phyloP scores from a whole-genome alignment of 2,329 filamentous ascomycete genomes.

The Hirsutella thompsonii region DNA sequence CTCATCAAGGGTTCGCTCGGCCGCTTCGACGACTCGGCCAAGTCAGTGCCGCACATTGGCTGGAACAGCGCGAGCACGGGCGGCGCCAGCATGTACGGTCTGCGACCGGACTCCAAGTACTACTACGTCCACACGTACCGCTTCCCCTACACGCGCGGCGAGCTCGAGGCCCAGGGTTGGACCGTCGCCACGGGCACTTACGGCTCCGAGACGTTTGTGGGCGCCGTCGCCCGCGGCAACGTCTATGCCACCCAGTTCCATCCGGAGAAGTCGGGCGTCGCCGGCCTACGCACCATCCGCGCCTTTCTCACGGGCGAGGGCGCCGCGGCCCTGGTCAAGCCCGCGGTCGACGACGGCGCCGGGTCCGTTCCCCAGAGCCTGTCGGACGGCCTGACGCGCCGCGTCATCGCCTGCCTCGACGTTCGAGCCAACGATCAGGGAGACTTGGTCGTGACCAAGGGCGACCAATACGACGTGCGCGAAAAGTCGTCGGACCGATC shows the following conservation, averaged over 20 bases:
- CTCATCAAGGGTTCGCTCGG: conserved; percentile 58
- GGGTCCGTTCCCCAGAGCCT: conserved; percentile 8
- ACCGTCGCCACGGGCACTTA: conserved; percentile 83
- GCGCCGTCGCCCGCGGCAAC: conserved; percentile 75
- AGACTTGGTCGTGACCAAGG: conserved; percentile 94
- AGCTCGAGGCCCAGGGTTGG: conserved; percentile 76
- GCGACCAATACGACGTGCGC: conserved; percentile 95
- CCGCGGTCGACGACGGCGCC: conserved; percentile 5
- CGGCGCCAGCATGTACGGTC: conserved; percentile 53
- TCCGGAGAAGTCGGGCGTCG: conserved; percentile 89
- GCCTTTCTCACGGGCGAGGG: conserved; percentile 71
- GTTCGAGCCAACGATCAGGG: conserved; percentile 89
- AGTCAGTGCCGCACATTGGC: conserved; percentile 96
- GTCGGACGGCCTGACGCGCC: conserved; percentile 67
- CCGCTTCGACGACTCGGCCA: conserved; percentile 63
- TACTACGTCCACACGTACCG: conserved; percentile 98
- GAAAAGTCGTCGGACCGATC: conserved; percentile 57
- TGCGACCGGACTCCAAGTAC: conserved; percentile 78
- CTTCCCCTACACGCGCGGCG: conserved; percentile 57
- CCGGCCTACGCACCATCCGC: conserved; percentile 70
- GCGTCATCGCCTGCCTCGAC: conserved; percentile 92
- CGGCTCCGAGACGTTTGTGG: conserved; percentile 79
- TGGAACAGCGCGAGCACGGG: conserved; percentile 82
- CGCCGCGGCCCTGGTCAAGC: conserved; percentile 32
- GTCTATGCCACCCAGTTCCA: conserved; percentile 92